These are phyloP conservation scores for Citrus maxima DNA, from an alignment of 345 rosid species.

Conservation along the genomic window DNA sequence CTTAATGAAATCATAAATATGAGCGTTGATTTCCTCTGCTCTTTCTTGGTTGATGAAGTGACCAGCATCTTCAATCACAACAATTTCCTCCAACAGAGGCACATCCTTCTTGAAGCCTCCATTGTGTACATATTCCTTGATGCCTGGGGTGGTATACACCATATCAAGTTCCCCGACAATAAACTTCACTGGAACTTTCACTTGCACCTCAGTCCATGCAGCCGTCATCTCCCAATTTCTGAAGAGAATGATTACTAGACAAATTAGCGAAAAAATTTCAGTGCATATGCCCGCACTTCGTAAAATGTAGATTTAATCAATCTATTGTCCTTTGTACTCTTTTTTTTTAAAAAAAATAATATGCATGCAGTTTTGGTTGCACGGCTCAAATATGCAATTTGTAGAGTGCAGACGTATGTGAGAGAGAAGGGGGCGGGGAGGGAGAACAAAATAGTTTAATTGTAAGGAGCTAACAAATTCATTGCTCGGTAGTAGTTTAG, in stretches of 20 bases:
- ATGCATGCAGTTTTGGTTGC: no score
- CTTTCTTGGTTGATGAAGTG: constrained; percentile 76
- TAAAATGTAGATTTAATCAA: no score
- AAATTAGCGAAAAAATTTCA: not conserved
- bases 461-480: constrained; percentile 46
- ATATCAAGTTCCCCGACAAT: constrained; percentile 59
- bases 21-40: constrained; percentile 51
- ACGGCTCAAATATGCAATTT: no score
- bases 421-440: accelerated
- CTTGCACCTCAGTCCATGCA: constrained; percentile 52
- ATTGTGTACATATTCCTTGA: constrained; percentile 52
- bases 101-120: constrained; percentile 50
- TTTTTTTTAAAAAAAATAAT: not conserved
- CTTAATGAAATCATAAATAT: constrained; percentile 48
- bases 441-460: no score
- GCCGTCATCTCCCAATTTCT: constrained; percentile 85
- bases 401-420: no score
- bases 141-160: constrained; percentile 59
- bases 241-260: not conserved
- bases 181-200: constrained; percentile 67
- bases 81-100: constrained; percentile 52
- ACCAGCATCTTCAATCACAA: constrained; percentile 62
- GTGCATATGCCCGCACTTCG: no score
- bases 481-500: constrained; percentile 79
- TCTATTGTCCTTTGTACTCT: not conserved